A percentile compares a stretch with the other conserved stretches of the same genome.
These are phyloP conservation scores for Ambrosiella beaveri DNA, from an alignment of 2,329 filamentous ascomycete species.

Conservation along the genomic window DNA sequence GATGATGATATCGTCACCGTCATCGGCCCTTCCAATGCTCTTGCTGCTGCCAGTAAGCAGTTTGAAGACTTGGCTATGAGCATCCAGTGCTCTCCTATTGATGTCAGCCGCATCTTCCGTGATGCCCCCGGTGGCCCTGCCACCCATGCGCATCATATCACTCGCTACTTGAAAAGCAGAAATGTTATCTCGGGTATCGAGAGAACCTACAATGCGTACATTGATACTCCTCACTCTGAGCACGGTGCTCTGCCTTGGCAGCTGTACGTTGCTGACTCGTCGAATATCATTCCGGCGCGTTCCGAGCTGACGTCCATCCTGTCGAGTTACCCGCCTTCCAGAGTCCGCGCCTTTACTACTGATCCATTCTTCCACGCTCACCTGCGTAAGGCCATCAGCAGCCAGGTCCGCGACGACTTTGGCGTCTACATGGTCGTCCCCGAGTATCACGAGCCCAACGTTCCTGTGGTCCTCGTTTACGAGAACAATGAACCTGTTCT, in stretches of 20 bases:
- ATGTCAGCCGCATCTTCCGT: conserved; percentile 63
- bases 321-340: conserved; percentile 53
- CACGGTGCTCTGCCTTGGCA: conserved; percentile 67
- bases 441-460: conserved; percentile 38
- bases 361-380: conserved; percentile 69
- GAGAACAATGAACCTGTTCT: conserved; percentile 41
- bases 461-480: conserved; percentile 55
- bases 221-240: conserved; percentile 57
- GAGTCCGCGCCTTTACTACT: conserved; percentile 48
- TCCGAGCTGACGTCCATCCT: conserved; percentile 60
- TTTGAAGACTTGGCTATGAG: conserved; percentile 77
- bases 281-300: conserved; percentile 62
- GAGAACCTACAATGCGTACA: conserved; percentile 63
- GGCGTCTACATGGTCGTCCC: conserved; percentile 62
- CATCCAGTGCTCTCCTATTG: conserved; percentile 71
- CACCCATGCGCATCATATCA: conserved; percentile 68
- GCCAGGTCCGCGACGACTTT: conserved; percentile 46
- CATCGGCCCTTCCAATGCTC: conserved; percentile 57
- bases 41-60: conserved; percentile 60
- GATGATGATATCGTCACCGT: conserved; percentile 74
- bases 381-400: conserved; percentile 45
- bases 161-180: conserved; percentile 70
- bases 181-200: conserved; percentile 72
- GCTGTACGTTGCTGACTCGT: conserved; percentile 70
- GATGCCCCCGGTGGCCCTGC: conserved; percentile 56